Evolutionary conservation across 2,329 filamentous ascomycete species (phyloP), one percentile per base, ranked within the genome.

Genomic region (Colletotrichum tofieldiae): DNA sequence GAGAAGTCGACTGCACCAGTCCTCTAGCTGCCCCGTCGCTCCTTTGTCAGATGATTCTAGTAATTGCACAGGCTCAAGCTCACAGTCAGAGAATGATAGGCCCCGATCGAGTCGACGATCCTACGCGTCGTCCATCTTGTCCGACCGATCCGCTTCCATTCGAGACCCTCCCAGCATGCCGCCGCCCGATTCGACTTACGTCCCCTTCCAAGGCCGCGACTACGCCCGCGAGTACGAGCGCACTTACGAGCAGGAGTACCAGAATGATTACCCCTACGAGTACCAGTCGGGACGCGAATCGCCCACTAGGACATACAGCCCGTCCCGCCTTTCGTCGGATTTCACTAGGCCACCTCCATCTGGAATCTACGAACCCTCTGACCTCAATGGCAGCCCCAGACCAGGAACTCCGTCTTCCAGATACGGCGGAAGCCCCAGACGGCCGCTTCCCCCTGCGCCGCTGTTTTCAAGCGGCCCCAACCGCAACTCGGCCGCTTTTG

Each of bases 321-420:
- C 90, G 0, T 86, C 87, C 20, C 83, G 84, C 71, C 79, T 81
- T 65, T 85, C 84, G 1, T 84, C 85, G 41, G 93, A 95, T 73
- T 94, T 93, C 82, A 82, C 88, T 37, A 89, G 93, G 63, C 93
- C 93, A 11, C 92, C 94, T 3, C 90, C 93, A 1, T 90, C 91
- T 0, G 91, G 87, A 75, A 85, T 92, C 32, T 98, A 96, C 81
- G 96, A 98, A 81, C 94, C 95, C 0, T 88, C 92, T 29, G 95
- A 98, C 77, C 83, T 98, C 71, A 96, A 98, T 78, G 96, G 96
- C 60, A 95, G 91, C 73, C 95, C 96, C 8, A 87, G 96, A 71
- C 96, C 96, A 1, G 96, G 96, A 6, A 98, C 96, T 0, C 95
- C 96, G 1, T 95, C 95, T 0, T 96, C 94, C 2, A 89, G 91